Evolutionary conservation across 257 asterid genomes (phyloP).

Genomic region (Perilla frutescens): DNA sequence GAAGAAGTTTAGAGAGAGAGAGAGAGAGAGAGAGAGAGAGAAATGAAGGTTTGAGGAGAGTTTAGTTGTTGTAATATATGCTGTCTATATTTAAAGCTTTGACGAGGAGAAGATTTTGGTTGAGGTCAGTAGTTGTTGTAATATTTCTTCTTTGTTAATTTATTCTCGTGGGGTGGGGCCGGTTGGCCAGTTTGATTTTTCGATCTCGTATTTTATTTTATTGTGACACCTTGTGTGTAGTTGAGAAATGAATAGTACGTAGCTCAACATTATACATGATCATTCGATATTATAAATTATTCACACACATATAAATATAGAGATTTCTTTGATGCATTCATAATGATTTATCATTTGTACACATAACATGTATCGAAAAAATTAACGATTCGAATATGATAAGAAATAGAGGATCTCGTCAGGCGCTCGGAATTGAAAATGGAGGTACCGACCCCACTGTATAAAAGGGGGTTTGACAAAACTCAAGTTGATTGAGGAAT

Average conservation of each 20-base stretch:
- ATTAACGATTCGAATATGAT: too few relatives aligned
- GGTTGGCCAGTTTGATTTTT: not conserved
- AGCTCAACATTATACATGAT: too few relatives aligned
- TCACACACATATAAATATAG: too few relatives aligned
- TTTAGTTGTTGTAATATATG: constrained; percentile 42
- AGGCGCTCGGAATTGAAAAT: too few relatives aligned
- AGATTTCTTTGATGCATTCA: too few relatives aligned
- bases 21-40: constrained; percentile 28
- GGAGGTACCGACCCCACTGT: constrained; percentile 51
- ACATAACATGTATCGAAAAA: too few relatives aligned
- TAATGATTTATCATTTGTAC: too few relatives aligned
- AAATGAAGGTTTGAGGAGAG: constrained; percentile 45
- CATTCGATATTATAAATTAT: too few relatives aligned
- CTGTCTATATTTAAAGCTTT: constrained; percentile 60
- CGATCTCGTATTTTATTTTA: not conserved
- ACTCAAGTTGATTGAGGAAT: constrained; percentile 35
- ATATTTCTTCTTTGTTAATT: not conserved
- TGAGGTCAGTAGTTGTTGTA: constrained; percentile 38
- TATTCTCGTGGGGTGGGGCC: constrained; percentile 7
- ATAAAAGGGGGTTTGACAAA: constrained; percentile 68
- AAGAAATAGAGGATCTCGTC: too few relatives aligned
- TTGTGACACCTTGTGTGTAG: not conserved
- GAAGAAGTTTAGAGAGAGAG: too few relatives aligned
- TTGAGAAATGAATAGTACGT: too few relatives aligned
- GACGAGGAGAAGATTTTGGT: constrained; percentile 55